Conservation (phyloP, 2,329 filamentous ascomycete genomes). For the Pseudogymnoascus sp. region DNA sequence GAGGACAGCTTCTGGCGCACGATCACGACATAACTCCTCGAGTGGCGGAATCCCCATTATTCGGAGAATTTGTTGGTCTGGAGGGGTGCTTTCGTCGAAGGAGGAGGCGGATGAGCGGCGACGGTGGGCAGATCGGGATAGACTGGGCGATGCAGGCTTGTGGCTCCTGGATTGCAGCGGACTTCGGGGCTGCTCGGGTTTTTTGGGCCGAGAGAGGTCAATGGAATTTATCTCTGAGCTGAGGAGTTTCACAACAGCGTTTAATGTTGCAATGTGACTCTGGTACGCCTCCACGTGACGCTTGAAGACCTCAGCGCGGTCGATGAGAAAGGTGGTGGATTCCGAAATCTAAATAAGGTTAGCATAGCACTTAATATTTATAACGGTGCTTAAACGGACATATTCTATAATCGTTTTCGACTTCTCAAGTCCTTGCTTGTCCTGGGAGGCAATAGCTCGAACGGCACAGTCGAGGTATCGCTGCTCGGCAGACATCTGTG, state of each 20-base stretch:
- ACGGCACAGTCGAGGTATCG: slow-evolving; percentile 59
- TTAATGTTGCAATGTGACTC: slow-evolving; percentile 40
- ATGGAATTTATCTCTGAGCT: slow-evolving; percentile 37
- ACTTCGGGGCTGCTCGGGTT: slow-evolving; percentile 17
- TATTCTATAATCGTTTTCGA: slow-evolving; percentile 46
- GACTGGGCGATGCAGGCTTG: slow-evolving; percentile 21
- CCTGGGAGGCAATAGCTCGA: slow-evolving; percentile 38
- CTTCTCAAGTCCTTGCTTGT: slow-evolving; percentile 39
- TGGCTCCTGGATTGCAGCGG: slow-evolving; percentile 19
- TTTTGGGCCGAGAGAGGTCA: slow-evolving; percentile 7
- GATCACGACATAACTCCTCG: slow-evolving; percentile 27
- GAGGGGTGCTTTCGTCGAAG: slow-evolving; percentile 35
- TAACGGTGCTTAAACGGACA: slow-evolving; percentile 33
- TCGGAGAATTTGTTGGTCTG: slow-evolving; percentile 40
- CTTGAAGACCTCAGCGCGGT: slow-evolving; percentile 40
- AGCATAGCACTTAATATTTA: background rate
- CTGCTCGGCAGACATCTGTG: slow-evolving; percentile 65
- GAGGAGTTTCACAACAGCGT: slow-evolving; percentile 38
- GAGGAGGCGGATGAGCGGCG: slow-evolving; percentile 32
- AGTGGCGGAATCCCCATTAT: slow-evolving; percentile 42
- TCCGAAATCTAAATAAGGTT: slow-evolving; percentile 40
- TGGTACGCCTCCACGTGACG: slow-evolving; percentile 40
- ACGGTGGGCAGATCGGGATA: slow-evolving; percentile 22
- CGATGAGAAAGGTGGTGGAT: slow-evolving; percentile 47
- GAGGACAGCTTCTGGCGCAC: slow-evolving; percentile 24